Conservation (phyloP, 352 stramenopile genomes). For the Phytophthora crassamura region DNA sequence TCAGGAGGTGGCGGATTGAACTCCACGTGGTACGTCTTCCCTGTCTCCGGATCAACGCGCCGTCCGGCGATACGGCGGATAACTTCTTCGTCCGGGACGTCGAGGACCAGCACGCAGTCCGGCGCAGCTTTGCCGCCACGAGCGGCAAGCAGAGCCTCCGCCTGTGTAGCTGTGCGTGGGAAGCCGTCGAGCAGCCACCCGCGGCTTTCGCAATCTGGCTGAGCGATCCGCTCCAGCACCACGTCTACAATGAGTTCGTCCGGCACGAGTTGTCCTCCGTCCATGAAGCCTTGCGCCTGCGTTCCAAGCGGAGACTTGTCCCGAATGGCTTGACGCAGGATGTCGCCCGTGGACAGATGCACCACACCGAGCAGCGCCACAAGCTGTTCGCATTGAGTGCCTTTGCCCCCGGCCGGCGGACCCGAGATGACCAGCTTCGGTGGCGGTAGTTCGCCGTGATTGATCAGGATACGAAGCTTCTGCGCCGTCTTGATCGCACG, state of each 20-base stretch:
- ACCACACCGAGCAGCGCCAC: constrained; percentile 89
- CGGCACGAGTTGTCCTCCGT: constrained; percentile 89
- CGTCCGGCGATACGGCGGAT: constrained; percentile 96
- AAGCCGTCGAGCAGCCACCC: constrained; percentile 96
- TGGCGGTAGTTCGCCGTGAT: constrained; percentile 65
- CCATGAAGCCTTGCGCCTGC: constrained; percentile 93
- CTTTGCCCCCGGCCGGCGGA: constrained; percentile 93
- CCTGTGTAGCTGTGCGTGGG: constrained; percentile 89
- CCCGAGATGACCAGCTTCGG: constrained; percentile 89
- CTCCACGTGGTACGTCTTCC: constrained; percentile 97
- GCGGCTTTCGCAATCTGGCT: constrained; percentile 81
- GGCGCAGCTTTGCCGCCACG: constrained; percentile 65
- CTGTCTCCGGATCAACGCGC: constrained; percentile 94
- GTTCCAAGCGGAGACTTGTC: constrained; percentile 60
- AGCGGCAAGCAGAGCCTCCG: constrained; percentile 74
- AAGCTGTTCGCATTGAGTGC: constrained; percentile 94
- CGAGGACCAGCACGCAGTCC: constrained; percentile 91
- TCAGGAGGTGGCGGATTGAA: constrained; percentile 93
- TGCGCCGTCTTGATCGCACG: constrained; percentile 50
- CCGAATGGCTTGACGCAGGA: constrained; percentile 89
- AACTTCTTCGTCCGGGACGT: constrained; percentile 95
- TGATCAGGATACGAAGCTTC: constrained; percentile 47
- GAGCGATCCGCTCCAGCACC: constrained; percentile 75
- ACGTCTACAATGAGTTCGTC: constrained; percentile 94
- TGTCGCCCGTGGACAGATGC: constrained; percentile 94